Base-by-base conservation (phyloP, 768 basidiomycete genomes). In the Boletus reticulatus region DNA sequence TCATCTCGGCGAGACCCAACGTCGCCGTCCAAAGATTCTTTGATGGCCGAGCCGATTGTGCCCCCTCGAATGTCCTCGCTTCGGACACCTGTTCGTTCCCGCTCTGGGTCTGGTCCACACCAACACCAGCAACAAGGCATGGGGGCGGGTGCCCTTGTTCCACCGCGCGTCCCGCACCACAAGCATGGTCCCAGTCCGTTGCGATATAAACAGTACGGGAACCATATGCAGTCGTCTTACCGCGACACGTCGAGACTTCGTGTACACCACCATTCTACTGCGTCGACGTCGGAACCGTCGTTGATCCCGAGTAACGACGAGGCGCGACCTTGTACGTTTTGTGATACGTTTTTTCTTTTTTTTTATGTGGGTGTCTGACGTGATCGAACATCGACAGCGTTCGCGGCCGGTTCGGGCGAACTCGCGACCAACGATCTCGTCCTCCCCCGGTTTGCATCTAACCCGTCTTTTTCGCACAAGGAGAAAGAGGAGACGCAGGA, bases 231-330 rank as follows among this genome's bases (percentile, higher is more conserved):
- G 43, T 72, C 76, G 17, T 65, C 70, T 12, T 75, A 74, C 52
- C 72, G 75, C 16, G 78, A 78, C 27, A 63, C 62, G 16, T 63
- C 75, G 29, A 78, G 78, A 48, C 75, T 89, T 44, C 81, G 83
- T 9, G 80, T 82, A n/a, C 79, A 87, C 54, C 84, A 87, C 54
- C 84, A 84, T 38, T 84, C 87, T 37, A 82, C 80, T 6, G 88
- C 89, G 45, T 91, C 87, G 46, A 87, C 80, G 56, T 92, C 90
- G 47, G 90, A 92, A 70, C 90, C 90, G n/a, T 91, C 89, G 6
- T 76, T 92, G 43, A 68, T 92, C 48, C 78, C 84, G 22, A 48
- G 65, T 31, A 74, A 74, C 37, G 82, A 84, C 53, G 85, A 83
- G 37, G 64, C 67, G 13, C 79, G 76, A 60, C 61, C 72, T 41